Base-by-base conservation (phyloP, 208 protist species). In the Tritrichomonas foetus region DNA sequence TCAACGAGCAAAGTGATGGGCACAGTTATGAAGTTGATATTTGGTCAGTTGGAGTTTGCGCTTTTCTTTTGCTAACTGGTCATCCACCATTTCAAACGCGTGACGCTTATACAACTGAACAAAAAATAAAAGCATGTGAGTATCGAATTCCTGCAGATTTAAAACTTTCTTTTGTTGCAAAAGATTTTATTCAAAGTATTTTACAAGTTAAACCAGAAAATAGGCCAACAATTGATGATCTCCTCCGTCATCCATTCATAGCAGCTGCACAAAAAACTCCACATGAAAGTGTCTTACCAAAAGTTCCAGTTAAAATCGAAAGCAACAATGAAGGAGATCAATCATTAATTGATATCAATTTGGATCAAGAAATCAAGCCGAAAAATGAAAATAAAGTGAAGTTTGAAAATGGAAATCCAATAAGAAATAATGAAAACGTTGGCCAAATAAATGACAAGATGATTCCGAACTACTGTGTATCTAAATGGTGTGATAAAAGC, bases 21-120 rank as follows among this genome's bases (percentile, higher is more conserved):
- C 98, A 82, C 41, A 98, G 98, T n/a, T 98, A 99, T 96, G n/a
- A 82, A 82, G 41, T 47, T 5, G 74, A 82, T 50, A 82, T 82
- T 14, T 82, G 74, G 74, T 33, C 74, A 1, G 50, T 82, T n/a
- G 74, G 74, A 3, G 41, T 82, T 14, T 47, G 74, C 41, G 41
- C 74, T 5, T 82, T 82, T 30, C 20, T 47, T 22, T 20, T 82
- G 41, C 74, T 82, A 22, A 50, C 41, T 3, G 74, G 74, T 0
- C 74, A 82, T 82, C 74, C 74, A 9, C 74, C 74, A 20, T 82
- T 82, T 50, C 41, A 82, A n/a, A 20, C 41, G n/a, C n/a, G 22
- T 50, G 50, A 82, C 41, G 50, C n/a, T 20, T 50, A 82, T 30
- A 41, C 47, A 22, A 82, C 41, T 20, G 47, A 25, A 22, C 27